Conservation (phyloP, 208 protist genomes). For the Paratrypanosoma confusum region DNA sequence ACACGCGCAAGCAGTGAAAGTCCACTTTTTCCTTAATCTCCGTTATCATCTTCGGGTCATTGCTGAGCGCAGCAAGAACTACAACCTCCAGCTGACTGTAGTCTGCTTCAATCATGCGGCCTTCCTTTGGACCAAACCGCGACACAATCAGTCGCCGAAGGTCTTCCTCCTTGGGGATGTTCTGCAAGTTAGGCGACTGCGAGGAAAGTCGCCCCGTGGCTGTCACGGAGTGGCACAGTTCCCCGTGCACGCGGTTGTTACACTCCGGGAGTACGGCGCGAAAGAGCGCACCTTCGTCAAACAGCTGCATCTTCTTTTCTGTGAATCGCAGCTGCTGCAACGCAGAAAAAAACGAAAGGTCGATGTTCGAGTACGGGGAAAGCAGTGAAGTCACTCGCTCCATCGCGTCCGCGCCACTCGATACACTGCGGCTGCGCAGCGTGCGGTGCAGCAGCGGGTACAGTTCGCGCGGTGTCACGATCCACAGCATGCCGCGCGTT, state of each 20-base stretch:
- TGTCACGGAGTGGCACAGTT: slow-evolving; percentile 83
- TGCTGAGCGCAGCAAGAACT: slow-evolving; percentile 77
- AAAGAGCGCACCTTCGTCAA: slow-evolving; percentile 81
- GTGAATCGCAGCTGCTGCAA: slow-evolving; percentile 86
- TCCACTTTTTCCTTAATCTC: slow-evolving; percentile 79
- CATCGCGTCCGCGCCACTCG: slow-evolving; percentile 76
- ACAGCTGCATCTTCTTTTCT: slow-evolving; percentile 86
- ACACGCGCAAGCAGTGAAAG: slow-evolving; percentile 83
- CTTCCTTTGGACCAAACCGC: slow-evolving; percentile 56
- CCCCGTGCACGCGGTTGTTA: slow-evolving; percentile 74
- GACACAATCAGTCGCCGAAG: slow-evolving; percentile 70
- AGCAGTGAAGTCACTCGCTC: slow-evolving; percentile 80
- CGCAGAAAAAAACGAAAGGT: slow-evolving; percentile 80
- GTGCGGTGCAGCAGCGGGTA: slow-evolving; percentile 53
- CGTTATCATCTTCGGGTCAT: slow-evolving; percentile 78
- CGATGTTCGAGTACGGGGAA: slow-evolving; percentile 62
- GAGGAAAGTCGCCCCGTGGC: slow-evolving; percentile 80
- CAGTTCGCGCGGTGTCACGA: slow-evolving; percentile 62
- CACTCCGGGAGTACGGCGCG: slow-evolving; percentile 78
- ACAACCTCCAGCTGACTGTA: slow-evolving; percentile 87
- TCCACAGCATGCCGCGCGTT: slow-evolving; percentile 77
- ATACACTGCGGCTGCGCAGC: slow-evolving; percentile 48
- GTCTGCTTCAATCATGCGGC: slow-evolving; percentile 85
- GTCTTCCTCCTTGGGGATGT: slow-evolving; percentile 80
- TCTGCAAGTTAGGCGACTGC: slow-evolving; percentile 84